Conservation (phyloP, 2,329 filamentous ascomycete genomes). For the Graphilbum ipis-grandicollis region DNA sequence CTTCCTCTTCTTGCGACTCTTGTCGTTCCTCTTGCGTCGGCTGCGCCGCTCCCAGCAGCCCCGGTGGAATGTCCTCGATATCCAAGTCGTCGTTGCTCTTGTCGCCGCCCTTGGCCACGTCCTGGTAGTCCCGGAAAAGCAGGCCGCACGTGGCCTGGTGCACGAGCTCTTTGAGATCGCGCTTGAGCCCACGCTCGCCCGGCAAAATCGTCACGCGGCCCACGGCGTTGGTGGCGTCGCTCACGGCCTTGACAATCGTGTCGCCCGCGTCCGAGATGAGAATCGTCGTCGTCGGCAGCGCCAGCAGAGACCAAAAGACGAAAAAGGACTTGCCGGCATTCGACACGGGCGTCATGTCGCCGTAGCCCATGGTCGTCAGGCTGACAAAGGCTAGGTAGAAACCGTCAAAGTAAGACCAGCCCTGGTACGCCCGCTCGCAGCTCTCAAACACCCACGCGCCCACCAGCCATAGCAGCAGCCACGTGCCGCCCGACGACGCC, state of each 20-base stretch:
- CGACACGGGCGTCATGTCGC: slow-evolving; percentile 59
- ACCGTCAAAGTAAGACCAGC: slow-evolving; percentile 60
- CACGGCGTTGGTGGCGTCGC: slow-evolving; percentile 35
- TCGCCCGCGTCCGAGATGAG: slow-evolving; percentile 72
- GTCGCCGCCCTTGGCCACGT: too few species aligned
- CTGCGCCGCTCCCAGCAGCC: slow-evolving; percentile 21
- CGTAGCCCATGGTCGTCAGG: slow-evolving; percentile 75
- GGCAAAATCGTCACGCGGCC: slow-evolving; percentile 45
- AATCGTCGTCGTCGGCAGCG: slow-evolving; percentile 75
- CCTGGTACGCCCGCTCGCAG: slow-evolving; percentile 33
- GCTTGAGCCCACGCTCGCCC: slow-evolving; percentile 30
- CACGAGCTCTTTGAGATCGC: slow-evolving; percentile 25
- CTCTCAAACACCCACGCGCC: slow-evolving; percentile 58
- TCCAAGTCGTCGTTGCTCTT: neutral
- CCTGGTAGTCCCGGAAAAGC: slow-evolving; percentile 17
- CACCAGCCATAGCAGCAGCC: slow-evolving; percentile 60
- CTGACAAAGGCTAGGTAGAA: slow-evolving; percentile 79
- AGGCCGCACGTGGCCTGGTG: slow-evolving; percentile 24
- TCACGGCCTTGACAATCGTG: slow-evolving; percentile 52
- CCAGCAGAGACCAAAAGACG: slow-evolving; percentile 80
- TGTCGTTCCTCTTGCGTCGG: slow-evolving; percentile 8
- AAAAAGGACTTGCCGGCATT: slow-evolving; percentile 74
- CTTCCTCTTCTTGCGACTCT: slow-evolving; percentile 10
- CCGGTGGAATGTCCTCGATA: slow-evolving; percentile 20
- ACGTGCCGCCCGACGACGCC: slow-evolving; percentile 46